Percentiles rank a stretch among this genome's conserved stretches.
Evolutionary conservation across 305 asterid genomes (phyloP).

Genomic region (Rubia occidens): DNA sequence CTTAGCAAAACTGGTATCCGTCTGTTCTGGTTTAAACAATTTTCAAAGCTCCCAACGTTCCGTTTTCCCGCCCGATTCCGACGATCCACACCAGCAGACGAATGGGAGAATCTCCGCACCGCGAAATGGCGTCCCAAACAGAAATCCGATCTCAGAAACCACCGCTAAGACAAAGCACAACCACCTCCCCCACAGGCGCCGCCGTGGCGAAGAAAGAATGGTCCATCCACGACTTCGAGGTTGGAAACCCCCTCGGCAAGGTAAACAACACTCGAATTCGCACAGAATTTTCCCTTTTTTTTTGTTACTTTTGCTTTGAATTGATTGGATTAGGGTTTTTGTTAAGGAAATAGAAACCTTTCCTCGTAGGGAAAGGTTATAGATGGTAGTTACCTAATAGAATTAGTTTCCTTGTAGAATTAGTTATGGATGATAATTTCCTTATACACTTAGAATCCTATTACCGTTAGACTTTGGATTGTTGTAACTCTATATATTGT

Average conservation of each 20-base stretch:
- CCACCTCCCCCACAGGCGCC: conserved; percentile 3
- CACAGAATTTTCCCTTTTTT: background rate
- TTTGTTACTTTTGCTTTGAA: background rate
- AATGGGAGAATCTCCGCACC: background rate
- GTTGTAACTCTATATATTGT: too few species aligned
- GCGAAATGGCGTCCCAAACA: conserved; percentile 14
- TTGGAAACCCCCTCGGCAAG: conserved; percentile 86
- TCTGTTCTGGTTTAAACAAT: background rate
- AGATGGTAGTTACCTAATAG: too few species aligned
- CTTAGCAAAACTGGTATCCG: background rate
- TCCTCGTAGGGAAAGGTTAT: too few species aligned
- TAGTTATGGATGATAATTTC: too few species aligned
- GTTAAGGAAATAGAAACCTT: too few species aligned
- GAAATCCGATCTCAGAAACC: conserved; percentile 14
- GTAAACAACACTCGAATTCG: conserved; percentile 12
- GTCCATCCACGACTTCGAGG: conserved; percentile 73
- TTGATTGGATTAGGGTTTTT: background rate
- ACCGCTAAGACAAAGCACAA: conserved; percentile 25
- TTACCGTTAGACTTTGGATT: too few species aligned
- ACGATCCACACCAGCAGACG: background rate
- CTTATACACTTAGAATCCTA: too few species aligned
- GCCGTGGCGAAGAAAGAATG: conserved; percentile 27
- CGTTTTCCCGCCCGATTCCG: conserved; percentile 4
- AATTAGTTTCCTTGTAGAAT: too few species aligned
- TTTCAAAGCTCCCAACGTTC: background rate